Base-by-base conservation (phyloP, 2,329 filamentous ascomycete genomes). In the Penicillium sclerotigenum region DNA sequence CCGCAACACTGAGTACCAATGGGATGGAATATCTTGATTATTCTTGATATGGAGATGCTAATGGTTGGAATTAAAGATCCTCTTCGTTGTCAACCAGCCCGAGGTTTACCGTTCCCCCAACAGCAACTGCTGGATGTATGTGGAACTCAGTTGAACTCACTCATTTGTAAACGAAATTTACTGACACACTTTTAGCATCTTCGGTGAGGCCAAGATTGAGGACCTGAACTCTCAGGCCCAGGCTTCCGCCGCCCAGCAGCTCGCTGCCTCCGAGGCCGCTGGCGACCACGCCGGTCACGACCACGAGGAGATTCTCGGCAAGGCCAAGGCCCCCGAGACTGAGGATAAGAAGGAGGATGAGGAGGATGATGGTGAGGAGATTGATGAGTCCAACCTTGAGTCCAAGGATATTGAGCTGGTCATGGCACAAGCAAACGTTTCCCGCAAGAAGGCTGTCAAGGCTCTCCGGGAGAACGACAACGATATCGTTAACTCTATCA, bases 401-500 rank as follows among this genome's bases (percentile, higher is more conserved):
- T 89, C 93, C 75, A 99, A 99, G 87, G 95, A 99, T 77, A 99
- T 99, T 73, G 94, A 99, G 80, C 86, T 99, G 57, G 94, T 99
- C 78, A 97, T 97, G 91, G 91, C 90, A 69, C 93, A 99, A 81
- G 94, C 94, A 70, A 94, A 83, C 72, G 95, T 99, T 71, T 96
- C 91, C 69, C 86, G 94, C 78, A 97, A 96, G 82, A 97, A 97
- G 87, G 94, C 94, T 60, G 86, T 99, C 82, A 99, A 97, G 82
- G 94, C 95, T 55, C 84, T 99, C 46, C 77, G 77, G 83, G 94
- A 97, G 83, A 99, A 99, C 76, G 93, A 97, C 81, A 97, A 97
- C 73, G 94, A 99, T 76, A 99, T 99, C 81, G 94, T 99, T 83
- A 99, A 99, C 85, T 97, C 94, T 70, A 99, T 99, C 82, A 99